Conservation (phyloP, 192 early-diverging fungal genomes). For the Coemansia aciculifera region DNA sequence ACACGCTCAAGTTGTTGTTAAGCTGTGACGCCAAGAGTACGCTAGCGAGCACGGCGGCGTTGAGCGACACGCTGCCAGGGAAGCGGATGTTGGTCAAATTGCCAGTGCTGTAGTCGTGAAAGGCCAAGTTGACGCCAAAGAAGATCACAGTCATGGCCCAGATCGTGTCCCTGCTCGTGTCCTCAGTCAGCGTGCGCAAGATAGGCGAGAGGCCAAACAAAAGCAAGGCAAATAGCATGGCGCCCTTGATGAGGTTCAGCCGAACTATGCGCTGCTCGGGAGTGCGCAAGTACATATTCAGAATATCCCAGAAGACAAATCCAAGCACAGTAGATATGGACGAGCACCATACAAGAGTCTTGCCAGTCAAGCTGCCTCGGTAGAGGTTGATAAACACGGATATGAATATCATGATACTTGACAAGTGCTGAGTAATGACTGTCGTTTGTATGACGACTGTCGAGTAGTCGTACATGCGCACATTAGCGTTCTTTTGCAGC, state of each 20-base stretch:
- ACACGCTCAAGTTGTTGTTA: conserved; percentile 79
- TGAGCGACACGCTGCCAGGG: conserved; percentile 94
- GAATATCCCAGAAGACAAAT: conserved; percentile 70
- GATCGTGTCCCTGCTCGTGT: conserved; percentile 88
- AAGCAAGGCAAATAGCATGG: conserved; percentile 71
- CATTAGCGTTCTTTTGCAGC: conserved; percentile 89
- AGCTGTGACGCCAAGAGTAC: conserved; percentile 89
- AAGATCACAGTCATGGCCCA: conserved; percentile 86
- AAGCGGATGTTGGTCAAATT: conserved; percentile 61
- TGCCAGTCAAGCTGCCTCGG: conserved; percentile 56
- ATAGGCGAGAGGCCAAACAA: conserved; percentile 87
- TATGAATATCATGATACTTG: conserved; percentile 83
- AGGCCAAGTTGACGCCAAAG: conserved; percentile 83
- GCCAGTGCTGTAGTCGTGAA: conserved; percentile 79
- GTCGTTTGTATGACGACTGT: conserved; percentile 71
- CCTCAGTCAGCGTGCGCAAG: conserved; percentile 85
- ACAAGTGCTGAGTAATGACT: conserved; percentile 84
- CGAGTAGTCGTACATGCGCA: conserved; percentile 82
- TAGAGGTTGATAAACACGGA: conserved; percentile 82
- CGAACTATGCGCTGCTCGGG: conserved; percentile 47
- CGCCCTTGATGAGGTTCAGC: conserved; percentile 58
- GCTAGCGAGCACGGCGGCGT: conserved; percentile 92
- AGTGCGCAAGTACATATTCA: conserved; percentile 29
- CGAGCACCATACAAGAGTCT: conserved; percentile 61
- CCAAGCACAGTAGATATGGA: conserved; percentile 60